Conservation (phyloP, 345 rosid species). For the Lumnitzera littorea region DNA sequence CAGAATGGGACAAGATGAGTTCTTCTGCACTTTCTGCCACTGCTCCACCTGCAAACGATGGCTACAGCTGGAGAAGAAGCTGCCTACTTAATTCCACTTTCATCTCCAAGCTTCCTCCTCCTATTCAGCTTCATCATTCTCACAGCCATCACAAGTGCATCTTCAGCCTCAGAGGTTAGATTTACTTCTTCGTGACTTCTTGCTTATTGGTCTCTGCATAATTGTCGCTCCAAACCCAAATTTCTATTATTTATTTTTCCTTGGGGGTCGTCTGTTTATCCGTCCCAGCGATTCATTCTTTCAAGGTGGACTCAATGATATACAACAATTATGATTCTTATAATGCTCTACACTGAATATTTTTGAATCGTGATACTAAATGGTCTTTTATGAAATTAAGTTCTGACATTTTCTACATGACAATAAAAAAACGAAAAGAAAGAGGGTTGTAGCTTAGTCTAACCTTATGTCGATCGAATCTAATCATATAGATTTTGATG, state of each 20-base stretch:
- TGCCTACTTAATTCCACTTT: neutral
- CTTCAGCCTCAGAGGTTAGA: slow-evolving; percentile 18
- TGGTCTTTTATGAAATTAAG: too few relatives aligned
- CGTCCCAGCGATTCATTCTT: too few relatives aligned
- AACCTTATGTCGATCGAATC: neutral
- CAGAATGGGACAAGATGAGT: slow-evolving; percentile 41
- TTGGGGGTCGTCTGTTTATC: too few relatives aligned
- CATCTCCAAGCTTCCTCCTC: slow-evolving; percentile 9
- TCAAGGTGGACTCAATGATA: too few relatives aligned
- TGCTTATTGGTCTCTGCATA: neutral
- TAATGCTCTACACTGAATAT: too few relatives aligned
- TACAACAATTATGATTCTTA: too few relatives aligned
- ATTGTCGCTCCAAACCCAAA: too few relatives aligned
- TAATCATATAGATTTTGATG: neutral
- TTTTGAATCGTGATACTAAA: too few relatives aligned
- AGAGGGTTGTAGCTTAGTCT: neutral
- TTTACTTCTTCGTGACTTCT: neutral
- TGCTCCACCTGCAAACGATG: slow-evolving; percentile 8
- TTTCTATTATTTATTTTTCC: too few relatives aligned
- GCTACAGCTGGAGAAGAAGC: slow-evolving; percentile 8
- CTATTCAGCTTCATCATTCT: slow-evolving; percentile 1
- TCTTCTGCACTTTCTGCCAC: slow-evolving; percentile 21
- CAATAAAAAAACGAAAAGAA: too few relatives aligned
- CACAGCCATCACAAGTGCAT: too few relatives aligned
- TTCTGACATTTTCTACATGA: too few relatives aligned